Evolutionary conservation across 805 yeast species (phyloP).

Genomic region (Cyberlindnera petersonii): DNA sequence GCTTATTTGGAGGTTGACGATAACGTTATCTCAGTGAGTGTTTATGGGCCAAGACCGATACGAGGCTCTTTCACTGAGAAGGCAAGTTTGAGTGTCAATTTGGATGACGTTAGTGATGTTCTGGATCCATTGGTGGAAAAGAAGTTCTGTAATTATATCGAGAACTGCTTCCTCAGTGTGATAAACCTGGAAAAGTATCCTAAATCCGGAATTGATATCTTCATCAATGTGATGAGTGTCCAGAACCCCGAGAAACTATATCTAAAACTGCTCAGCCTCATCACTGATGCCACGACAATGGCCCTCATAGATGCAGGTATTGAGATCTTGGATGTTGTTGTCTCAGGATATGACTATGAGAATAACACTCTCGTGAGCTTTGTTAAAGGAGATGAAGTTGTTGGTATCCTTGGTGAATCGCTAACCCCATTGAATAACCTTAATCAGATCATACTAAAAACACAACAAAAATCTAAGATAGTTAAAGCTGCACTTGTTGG

Average conservation of each 20-base stretch:
- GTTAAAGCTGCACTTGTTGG: slow-evolving; percentile 16
- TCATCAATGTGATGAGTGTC: slow-evolving; percentile 57
- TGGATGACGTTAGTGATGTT: slow-evolving; percentile 34
- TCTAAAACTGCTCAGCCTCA: slow-evolving; percentile 33
- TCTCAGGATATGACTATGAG: slow-evolving; percentile 50
- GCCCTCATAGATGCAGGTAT: slow-evolving; percentile 85
- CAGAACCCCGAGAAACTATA: slow-evolving; percentile 29
- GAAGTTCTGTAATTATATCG: slow-evolving; percentile 40
- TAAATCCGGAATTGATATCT: slow-evolving; percentile 81
- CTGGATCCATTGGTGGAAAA: slow-evolving; percentile 35
- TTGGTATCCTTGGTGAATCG: slow-evolving; percentile 54
- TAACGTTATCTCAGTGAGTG: slow-evolving; percentile 49
- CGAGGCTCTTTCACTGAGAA: slow-evolving; percentile 66
- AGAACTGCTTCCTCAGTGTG: slow-evolving; percentile 35
- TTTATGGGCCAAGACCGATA: slow-evolving; percentile 88
- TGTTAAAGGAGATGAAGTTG: slow-evolving; percentile 54
- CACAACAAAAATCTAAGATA: slow-evolving; percentile 12
- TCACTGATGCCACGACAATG: slow-evolving; percentile 48
- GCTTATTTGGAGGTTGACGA: slow-evolving; percentile 65
- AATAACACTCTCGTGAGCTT: slow-evolving; percentile 45
- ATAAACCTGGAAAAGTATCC: slow-evolving; percentile 68
- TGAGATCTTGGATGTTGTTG: slow-evolving; percentile 72
- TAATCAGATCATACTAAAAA: slow-evolving; percentile 9
- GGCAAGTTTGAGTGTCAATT: slow-evolving; percentile 57
- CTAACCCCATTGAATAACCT: slow-evolving; percentile 10